Evolutionary conservation across 495 filamentous ascomycete species (phyloP).

Genomic region (Xylaria nigripes): DNA sequence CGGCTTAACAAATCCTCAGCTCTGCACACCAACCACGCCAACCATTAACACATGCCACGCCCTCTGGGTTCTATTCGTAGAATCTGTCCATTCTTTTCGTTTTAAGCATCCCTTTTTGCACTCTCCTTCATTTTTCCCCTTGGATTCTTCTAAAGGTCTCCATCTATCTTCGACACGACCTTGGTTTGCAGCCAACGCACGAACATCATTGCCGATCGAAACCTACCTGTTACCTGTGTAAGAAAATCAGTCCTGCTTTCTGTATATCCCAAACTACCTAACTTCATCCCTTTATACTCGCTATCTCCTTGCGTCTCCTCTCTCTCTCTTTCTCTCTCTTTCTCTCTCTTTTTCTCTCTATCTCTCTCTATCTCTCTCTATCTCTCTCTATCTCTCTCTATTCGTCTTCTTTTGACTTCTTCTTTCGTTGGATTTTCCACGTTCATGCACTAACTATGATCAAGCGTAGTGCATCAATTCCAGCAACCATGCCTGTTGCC

Average conservation of each 20-base stretch:
- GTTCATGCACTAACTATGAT: neutral
- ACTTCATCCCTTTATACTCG: too few relatives aligned
- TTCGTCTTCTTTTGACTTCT: neutral
- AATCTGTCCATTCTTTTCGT: slow-evolving; percentile 5
- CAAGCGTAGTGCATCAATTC: neutral
- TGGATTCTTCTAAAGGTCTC: neutral
- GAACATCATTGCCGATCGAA: neutral
- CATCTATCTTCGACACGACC: too few relatives aligned
- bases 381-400: neutral
- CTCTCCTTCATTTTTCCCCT: neutral
- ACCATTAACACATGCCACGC: neutral
- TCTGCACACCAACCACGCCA: neutral
- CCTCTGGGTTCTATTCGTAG: neutral
- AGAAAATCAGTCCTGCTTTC: neutral
- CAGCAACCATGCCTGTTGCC: slow-evolving; percentile 9
- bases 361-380: neutral
- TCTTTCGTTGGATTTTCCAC: neutral
- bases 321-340: neutral
- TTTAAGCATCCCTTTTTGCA: neutral
- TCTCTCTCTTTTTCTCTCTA: neutral
- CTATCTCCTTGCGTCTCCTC: too few relatives aligned
- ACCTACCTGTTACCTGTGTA: neutral
- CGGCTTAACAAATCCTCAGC: neutral
- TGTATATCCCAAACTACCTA: neutral
- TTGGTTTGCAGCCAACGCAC: too few relatives aligned